Evolutionary conservation across 345 rosid species (phyloP), one percentile per base, ranked within the genome.

Genomic region (Viola odorata): DNA sequence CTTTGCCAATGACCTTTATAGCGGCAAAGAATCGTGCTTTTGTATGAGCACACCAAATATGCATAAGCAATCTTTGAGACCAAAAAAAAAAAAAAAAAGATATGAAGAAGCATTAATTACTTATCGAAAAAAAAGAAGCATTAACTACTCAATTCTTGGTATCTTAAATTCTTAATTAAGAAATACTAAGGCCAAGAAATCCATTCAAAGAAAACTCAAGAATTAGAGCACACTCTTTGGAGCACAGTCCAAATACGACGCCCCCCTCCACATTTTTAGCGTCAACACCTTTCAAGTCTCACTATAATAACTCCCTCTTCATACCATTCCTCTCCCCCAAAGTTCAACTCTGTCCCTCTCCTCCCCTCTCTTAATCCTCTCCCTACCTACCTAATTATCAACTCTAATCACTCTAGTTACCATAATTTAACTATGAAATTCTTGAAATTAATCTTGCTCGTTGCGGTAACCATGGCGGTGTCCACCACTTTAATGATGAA

Each of bases 281-380:
- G 89, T 91, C 97, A 91, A 84, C 84, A 72, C 57, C 53, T 58
- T 2, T 23, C 45, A 42, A n/a, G 16, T 58, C 60, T 72, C 66
- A 41, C 66, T 81, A 82, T 80, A 81, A 84, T 82, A 82, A 82
- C 77, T 50, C 75, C 73, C 40, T 61, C 69, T 38, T 67, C 80
- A 68, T 48, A 6, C 66, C 52, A 61, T 49, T 39, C 41, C 42
- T 42, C 58, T 7, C 47, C 13, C 11, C 32, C 23, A 49, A 23
- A 52, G 3, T 3, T 12, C 52, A 11, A 11, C 57, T 32, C 61
- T 6, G 53, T 3, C 36, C 5, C 53, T 44, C 53, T 41, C 50
- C 45, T 3, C 58, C 37, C 61, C 70, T 61, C 32, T 12, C 53
- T 56, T 64, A 53, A 23, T 23, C 5, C 53, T 44, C 53, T 42